Evolutionary conservation across 129 eudicot genomes (phyloP).

Genomic region (Flaveria sonorensis): DNA sequence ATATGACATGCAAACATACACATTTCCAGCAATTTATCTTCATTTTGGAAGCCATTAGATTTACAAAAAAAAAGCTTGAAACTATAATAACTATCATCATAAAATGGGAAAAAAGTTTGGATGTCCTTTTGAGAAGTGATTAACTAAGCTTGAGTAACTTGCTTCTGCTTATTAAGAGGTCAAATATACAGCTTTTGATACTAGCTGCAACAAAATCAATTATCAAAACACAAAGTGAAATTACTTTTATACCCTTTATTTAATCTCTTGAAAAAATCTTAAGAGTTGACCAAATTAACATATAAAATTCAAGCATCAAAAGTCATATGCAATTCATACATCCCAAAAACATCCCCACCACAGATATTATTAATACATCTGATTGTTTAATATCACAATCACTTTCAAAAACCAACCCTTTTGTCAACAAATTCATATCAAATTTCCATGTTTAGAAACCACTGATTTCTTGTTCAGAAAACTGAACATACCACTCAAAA

Average conservation of each 20-base stretch:
- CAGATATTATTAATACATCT: conserved; percentile 11
- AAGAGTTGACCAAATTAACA: background rate
- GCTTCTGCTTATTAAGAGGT: background rate
- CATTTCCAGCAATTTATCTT: background rate
- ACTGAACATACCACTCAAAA: background rate
- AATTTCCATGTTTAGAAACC: background rate
- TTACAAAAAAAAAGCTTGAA: conserved; percentile 9
- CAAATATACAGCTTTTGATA: background rate
- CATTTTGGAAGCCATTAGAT: conserved; percentile 2
- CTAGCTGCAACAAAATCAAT: conserved; percentile 1
- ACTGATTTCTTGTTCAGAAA: background rate
- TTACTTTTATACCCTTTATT: conserved; percentile 13
- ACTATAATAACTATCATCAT: no score
- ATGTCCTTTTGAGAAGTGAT: no score
- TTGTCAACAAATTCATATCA: conserved; percentile 8
- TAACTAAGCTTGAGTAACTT: background rate
- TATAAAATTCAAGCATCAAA: conserved; percentile 1
- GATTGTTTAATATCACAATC: background rate
- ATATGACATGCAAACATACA: conserved; percentile 11
- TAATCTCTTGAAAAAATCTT: background rate
- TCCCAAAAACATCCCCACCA: conserved; percentile 9
- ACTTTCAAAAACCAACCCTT: background rate
- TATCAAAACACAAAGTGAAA: background rate
- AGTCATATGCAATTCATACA: background rate
- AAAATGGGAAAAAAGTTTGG: no score